Conservation (phyloP, 352 stramenopile genomes). For the Phytophthora fragariae region DNA sequence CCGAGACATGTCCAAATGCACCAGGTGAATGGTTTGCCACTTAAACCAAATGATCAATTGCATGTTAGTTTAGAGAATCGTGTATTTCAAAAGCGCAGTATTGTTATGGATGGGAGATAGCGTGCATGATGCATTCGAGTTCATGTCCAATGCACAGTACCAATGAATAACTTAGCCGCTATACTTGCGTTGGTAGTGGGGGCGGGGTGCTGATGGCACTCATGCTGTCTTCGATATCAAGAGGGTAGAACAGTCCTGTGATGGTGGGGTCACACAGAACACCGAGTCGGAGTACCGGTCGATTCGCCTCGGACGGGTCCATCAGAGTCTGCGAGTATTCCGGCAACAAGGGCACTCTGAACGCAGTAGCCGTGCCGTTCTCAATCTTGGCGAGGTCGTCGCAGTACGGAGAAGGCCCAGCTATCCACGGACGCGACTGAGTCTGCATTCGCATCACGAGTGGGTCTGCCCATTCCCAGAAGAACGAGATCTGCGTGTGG, state of each 20-base stretch:
- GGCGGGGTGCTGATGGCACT: slow-evolving; percentile 24
- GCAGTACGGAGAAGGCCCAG: slow-evolving; percentile 21
- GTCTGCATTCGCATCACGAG: slow-evolving; percentile 21
- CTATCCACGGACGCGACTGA: background rate
- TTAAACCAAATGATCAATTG: too few species aligned
- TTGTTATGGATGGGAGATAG: too few species aligned
- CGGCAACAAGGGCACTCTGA: background rate
- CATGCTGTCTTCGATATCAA: slow-evolving; percentile 22
- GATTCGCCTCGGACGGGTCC: slow-evolving; percentile 21
- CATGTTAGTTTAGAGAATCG: too few species aligned
- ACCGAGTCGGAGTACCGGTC: background rate
- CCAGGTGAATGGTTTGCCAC: too few species aligned
- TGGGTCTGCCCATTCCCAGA: slow-evolving; percentile 32
- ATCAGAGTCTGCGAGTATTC: slow-evolving; percentile 29
- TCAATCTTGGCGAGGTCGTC: slow-evolving; percentile 23
- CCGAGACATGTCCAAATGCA: too few species aligned
- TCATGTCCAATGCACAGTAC: too few species aligned
- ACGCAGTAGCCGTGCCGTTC: slow-evolving; percentile 11
- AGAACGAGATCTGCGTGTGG: slow-evolving; percentile 15
- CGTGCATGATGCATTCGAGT: too few species aligned
- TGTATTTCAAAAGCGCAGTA: too few species aligned
- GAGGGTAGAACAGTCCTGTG: slow-evolving; percentile 22
- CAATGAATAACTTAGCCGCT: background rate
- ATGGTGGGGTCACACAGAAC: background rate
- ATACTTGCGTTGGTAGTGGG: background rate